phyloP scores from a whole-genome alignment of 73 alveolate genomes.

The Paraurostyla sp. region DNA sequence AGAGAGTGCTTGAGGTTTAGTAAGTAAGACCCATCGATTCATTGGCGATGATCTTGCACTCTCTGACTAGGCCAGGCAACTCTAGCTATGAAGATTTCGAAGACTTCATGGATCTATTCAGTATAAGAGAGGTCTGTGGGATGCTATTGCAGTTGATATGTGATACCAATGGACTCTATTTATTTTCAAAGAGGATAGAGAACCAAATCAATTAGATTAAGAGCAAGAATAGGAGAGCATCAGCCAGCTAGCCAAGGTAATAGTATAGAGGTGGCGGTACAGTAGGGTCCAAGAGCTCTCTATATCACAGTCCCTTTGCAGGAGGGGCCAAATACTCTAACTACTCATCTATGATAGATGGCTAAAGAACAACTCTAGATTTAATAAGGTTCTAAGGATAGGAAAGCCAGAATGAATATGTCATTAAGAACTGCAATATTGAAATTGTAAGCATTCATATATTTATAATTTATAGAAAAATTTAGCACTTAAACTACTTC shows the following conservation, averaged over 20 bases:
- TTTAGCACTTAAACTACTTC: background rate
- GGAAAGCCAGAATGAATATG: background rate
- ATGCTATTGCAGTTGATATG: constrained; percentile 26
- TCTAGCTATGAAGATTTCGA: background rate
- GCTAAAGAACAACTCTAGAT: background rate
- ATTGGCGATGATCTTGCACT: constrained; percentile 26
- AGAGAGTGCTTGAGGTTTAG: constrained; percentile 33
- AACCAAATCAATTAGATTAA: background rate
- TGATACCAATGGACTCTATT: background rate
- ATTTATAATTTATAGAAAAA: background rate
- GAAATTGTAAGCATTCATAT: constrained; percentile 40
- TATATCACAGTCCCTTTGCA: background rate
- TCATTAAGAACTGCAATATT: background rate
- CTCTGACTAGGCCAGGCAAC: background rate
- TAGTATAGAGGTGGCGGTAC: background rate
- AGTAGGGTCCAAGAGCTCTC: constrained; percentile 1
- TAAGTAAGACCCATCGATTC: constrained; percentile 44
- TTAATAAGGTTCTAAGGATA: background rate
- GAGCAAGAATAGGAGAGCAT: background rate
- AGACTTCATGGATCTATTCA: constrained; percentile 4
- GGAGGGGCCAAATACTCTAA: background rate
- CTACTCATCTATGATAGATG: background rate
- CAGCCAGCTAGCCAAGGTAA: constrained; percentile 12
- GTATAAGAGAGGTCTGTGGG: constrained; percentile 24
- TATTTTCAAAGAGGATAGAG: constrained; percentile 34